phyloP scores from a whole-genome alignment of 768 basidiomycete genomes.

The Melanogaster broomeanus region DNA sequence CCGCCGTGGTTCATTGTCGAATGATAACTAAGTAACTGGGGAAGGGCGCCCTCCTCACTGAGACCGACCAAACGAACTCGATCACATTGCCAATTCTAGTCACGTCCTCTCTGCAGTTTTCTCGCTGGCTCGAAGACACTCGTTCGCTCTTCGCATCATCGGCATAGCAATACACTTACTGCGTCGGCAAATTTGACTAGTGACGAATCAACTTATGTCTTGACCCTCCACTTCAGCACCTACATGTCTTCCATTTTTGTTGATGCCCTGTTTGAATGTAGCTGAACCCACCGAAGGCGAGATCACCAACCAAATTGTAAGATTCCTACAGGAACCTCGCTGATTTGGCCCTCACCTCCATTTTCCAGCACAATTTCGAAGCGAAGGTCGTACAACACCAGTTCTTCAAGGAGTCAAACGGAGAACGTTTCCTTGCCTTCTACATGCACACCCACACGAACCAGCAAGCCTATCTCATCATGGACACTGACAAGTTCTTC shows the following conservation, averaged over 20 bases:
- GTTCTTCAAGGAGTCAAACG: too few species aligned
- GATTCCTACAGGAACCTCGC: too few species aligned
- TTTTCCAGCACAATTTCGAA: too few species aligned
- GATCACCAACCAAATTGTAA: too few species aligned
- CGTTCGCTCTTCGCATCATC: slow-evolving; percentile 62
- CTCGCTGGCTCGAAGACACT: slow-evolving; percentile 57
- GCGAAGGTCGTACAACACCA: too few species aligned
- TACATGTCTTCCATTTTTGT: slow-evolving; percentile 70
- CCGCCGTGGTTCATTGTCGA: slow-evolving; percentile 42
- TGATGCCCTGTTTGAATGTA: too few species aligned
- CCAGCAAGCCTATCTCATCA: too few species aligned
- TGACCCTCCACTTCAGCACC: slow-evolving; percentile 78
- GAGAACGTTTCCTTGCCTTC: slow-evolving; percentile 74
- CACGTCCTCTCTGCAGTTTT: slow-evolving; percentile 66
- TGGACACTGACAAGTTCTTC: too few species aligned
- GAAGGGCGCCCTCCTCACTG: too few species aligned
- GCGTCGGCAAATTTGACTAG: slow-evolving; percentile 45
- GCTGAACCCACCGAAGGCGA: too few species aligned
- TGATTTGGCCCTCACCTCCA: too few species aligned
- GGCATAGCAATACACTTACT: slow-evolving; percentile 85
- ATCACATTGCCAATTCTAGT: slow-evolving; percentile 69
- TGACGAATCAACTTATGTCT: slow-evolving; percentile 41
- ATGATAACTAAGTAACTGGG: neutral
- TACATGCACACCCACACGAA: slow-evolving; percentile 87
- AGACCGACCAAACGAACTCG: too few species aligned